Evolutionary conservation across 73 alveolate species (phyloP).

Genomic region (Effrenium voratum): DNA sequence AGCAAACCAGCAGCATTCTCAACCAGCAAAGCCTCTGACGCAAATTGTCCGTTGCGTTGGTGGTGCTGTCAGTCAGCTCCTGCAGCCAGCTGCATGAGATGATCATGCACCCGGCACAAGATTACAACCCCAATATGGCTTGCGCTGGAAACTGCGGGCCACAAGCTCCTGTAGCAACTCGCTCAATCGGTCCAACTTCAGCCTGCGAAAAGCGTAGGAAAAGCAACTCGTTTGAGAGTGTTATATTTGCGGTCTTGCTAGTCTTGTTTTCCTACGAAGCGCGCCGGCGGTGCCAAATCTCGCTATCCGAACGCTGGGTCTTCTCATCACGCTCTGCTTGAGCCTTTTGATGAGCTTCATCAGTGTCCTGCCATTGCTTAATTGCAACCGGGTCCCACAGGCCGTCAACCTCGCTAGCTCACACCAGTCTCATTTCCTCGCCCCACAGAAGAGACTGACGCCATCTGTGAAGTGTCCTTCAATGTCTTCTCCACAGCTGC

Average conservation of each 20-base stretch:
- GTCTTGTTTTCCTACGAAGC: not conserved
- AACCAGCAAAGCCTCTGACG: not conserved
- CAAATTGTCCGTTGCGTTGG: slow-evolving; percentile 11
- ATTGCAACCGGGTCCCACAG: too few species aligned
- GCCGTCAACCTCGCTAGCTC: too few species aligned
- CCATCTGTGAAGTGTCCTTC: too few species aligned
- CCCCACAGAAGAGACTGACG: too few species aligned
- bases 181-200: slow-evolving; percentile 51
- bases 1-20: not conserved
- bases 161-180: slow-evolving; percentile 40
- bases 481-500: slow-evolving; percentile 58
- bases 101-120: too few species aligned
- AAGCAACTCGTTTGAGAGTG: not conserved
- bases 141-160: not conserved
- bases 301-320: slow-evolving; percentile 69
- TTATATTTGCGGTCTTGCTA: not conserved
- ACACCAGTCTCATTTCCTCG: too few species aligned
- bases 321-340: slow-evolving; percentile 28
- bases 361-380: slow-evolving; percentile 6
- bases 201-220: not conserved
- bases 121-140: too few species aligned
- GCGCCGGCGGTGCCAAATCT: slow-evolving; percentile 30
- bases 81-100: too few species aligned
- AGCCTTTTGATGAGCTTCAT: not conserved
- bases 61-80: slow-evolving; percentile 43